phyloP scores from a whole-genome alignment of 176 grass and related monocot genomes.

The Urochloa ruziziensis region DNA sequence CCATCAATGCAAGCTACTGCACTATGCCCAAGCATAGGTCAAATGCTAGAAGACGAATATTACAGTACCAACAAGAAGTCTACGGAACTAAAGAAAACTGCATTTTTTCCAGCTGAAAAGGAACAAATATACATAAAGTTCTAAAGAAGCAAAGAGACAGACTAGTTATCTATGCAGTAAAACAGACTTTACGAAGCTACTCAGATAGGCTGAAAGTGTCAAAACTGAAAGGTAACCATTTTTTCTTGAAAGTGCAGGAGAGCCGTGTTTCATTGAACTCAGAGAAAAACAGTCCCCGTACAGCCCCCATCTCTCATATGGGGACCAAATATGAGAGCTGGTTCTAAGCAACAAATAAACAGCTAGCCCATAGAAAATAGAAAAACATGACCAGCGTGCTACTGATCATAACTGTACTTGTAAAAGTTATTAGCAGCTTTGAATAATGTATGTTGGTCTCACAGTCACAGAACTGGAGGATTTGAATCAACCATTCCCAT shows the following conservation, averaged over 20 bases:
- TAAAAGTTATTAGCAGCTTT: background rate
- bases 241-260: too few species aligned
- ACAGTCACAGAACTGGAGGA: too few species aligned
- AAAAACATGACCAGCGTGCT: too few species aligned
- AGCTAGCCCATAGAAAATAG: too few species aligned
- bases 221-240: background rate
- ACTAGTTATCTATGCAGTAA: background rate
- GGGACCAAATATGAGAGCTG: too few species aligned
- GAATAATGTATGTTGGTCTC: too few species aligned
- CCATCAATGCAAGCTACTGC: constrained; percentile 1
- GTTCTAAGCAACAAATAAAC: too few species aligned
- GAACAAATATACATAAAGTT: background rate
- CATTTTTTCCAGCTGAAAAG: background rate
- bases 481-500: too few species aligned
- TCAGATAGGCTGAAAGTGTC: background rate
- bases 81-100: background rate
- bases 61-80: background rate
- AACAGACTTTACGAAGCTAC: background rate
- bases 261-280: too few species aligned
- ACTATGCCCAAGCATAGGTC: background rate
- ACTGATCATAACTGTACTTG: constrained; percentile 5
- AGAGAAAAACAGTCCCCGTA: too few species aligned
- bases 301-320: too few species aligned
- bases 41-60: constrained; percentile 3
- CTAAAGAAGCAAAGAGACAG: background rate